Conservation (phyloP, 345 rosid species). For the Eucalyptus pauciflora region DNA sequence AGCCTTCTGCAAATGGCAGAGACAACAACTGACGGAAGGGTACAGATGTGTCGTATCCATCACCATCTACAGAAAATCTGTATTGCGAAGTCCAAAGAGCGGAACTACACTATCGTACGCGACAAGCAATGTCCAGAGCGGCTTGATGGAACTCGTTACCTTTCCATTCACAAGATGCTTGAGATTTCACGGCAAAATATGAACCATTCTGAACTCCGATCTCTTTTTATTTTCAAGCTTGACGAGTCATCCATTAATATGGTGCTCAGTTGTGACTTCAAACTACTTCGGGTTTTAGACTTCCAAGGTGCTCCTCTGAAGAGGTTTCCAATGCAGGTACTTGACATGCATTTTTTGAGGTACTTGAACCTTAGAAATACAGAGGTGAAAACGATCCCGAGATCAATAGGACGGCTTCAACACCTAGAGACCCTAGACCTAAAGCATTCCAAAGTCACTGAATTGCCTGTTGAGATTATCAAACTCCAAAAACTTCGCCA, state of each 20-base stretch:
- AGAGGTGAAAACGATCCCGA: not conserved
- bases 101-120: not conserved
- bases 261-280: not conserved
- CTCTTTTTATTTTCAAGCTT: not conserved
- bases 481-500: slow-evolving; percentile 10
- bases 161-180: not conserved
- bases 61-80: not conserved
- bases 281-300: slow-evolving; percentile 9
- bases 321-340: slow-evolving; percentile 2
- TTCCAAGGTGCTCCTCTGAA: not conserved
- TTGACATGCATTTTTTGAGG: not conserved
- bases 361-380: slow-evolving; percentile 15
- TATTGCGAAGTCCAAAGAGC: not conserved
- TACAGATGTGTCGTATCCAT: slow-evolving; percentile 5
- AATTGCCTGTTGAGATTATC: slow-evolving; percentile 1
- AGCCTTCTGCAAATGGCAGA: slow-evolving; percentile 2
- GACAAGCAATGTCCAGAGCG: not conserved
- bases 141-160: slow-evolving; percentile 1
- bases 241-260: not conserved
- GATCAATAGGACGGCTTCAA: slow-evolving; percentile 8
- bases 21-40: not conserved
- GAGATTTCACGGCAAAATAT: not conserved
- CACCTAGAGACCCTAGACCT: slow-evolving; percentile 19
- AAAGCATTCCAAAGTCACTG: slow-evolving; percentile 6
- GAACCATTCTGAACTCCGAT: not conserved